Base-by-base conservation (phyloP, 1,139 yeast genomes). In the Saccharomycopsis crataegensis region DNA sequence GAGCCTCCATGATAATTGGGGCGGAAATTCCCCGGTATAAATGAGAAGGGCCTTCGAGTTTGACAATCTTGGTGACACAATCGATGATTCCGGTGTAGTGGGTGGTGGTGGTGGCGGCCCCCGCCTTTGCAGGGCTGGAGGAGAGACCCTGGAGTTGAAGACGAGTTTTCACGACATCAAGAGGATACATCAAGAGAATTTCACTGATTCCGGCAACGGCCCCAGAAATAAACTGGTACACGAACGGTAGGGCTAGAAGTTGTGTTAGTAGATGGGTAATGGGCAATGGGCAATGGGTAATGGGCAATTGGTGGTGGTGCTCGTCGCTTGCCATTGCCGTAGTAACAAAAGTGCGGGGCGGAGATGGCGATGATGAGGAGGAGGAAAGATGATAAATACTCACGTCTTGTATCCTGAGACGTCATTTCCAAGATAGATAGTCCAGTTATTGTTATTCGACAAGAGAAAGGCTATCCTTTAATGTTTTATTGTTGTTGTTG, bases 1-100 rank as follows among this genome's bases (percentile, higher is more conserved):
- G 99, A n/a, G 99, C 99, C 69, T 93, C 99, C 99, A 93, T 93
- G 65, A 93, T 77, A 63, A 93, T 88, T 46, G 99, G 99, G 16
- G 99, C 96, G 33, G 85, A 73, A 62, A 93, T 93, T 60, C 99
- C 99, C 69, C 91, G 83, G 72, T 93, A 93, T 58, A 93, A 77
- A 60, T 95, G 78, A 31, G 84, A 72, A 50, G 81, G 76, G 43
- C 99, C 99, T 71, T 94, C 99, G 60, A 80, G 84, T 64, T 78
- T 80, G 62, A 93, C 78, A 62, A 93, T 93, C 71, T 90, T 89
- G 62, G 78, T 72, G 62, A 93, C 70, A 67, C 96, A 87, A 65
- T 87, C 93, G 59, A 90, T 64, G 65, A 95, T 88, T 64, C 96
- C 96, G 52, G 73, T 76, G 72, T 91, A 90, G 56, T 79, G 80